Evolutionary conservation across 1,284 basidiomycete genomes (phyloP), one percentile per base, ranked within the genome.

Genomic region (Trichosporon faecale): DNA sequence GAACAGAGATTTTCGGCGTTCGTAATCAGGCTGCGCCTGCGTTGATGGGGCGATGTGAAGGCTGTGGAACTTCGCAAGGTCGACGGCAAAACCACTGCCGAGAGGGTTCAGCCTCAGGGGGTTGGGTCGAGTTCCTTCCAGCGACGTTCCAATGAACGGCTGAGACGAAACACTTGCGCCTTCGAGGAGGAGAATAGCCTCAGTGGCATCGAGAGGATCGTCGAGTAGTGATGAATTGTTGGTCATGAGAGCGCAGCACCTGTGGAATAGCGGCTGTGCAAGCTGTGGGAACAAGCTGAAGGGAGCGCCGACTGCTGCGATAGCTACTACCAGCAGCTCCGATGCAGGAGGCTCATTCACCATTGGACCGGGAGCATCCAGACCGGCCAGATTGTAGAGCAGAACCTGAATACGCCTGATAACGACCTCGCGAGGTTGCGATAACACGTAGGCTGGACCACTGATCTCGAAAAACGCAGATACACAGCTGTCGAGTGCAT

Each of bases 301-400:
- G 23, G 65, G 52, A 0, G 52, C 65, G n/a, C 65, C 65, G 31
- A 60, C n/a, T 11, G 12, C 9, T 12, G 65, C 65, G 14, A 66
- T 52, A 11, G 65, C 49, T 11, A 66, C 31, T 7, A 21, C 23
- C 31, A 66, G 65, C n/a, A 66, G 65, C 65, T 66, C 49, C 2
- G 65, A 66, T 5, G 52, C 65, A 31, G 52, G 14, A 5, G 2
- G 21, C 7, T 57, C 23, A 33, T 66, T 49, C 1, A 23, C 49
- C 11, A 57, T 1, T n/a, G 35, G 49, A 1, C 6, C 0, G 11
- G 65, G 65, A 0, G 33, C 18, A 6, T 57, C 31, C n/a, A 33
- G 18, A 8, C 65, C 65, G 9, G 65, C 65, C 1, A 60, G 9
- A 23, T 57, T 33, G 52, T 66, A 60, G 25, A 66, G 33, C 14